Conservation (phyloP, 805 yeast genomes). For the Schwanniomyces yamadae region DNA sequence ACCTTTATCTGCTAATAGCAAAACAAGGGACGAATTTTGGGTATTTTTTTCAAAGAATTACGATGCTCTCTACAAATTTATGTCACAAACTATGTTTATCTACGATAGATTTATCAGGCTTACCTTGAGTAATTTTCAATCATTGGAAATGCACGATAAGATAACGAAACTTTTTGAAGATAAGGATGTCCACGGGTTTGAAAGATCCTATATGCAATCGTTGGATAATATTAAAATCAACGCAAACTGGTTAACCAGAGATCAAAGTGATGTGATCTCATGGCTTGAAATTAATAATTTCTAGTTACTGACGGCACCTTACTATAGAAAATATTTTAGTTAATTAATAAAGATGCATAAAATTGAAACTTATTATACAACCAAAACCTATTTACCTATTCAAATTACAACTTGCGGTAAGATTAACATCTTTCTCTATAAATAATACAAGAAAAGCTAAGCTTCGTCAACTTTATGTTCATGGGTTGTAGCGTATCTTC, state of each 20-base stretch:
- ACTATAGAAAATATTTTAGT: not conserved
- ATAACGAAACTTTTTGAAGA: slow-evolving; percentile 28
- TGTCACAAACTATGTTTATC: slow-evolving; percentile 51
- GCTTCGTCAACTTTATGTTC: slow-evolving; percentile 46
- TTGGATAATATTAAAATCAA: slow-evolving; percentile 54
- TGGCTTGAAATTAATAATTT: slow-evolving; percentile 38
- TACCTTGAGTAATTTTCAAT: slow-evolving; percentile 40
- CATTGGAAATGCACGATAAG: slow-evolving; percentile 31
- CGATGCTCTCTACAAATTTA: slow-evolving; percentile 39
- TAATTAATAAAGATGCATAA: too few relatives aligned
- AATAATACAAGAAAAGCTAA: slow-evolving; percentile 4
- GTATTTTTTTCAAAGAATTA: slow-evolving; percentile 49
- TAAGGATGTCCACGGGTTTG: slow-evolving; percentile 46
- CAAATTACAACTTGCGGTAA: too few relatives aligned
- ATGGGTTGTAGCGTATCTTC: slow-evolving; percentile 92
- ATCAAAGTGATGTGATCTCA: slow-evolving; percentile 35
- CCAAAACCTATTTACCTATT: too few relatives aligned
- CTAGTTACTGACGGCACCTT: not conserved
- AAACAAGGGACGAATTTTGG: slow-evolving; percentile 48
- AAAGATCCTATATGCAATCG: slow-evolving; percentile 55
- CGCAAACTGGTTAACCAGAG: slow-evolving; percentile 52
- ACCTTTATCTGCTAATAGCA: slow-evolving; percentile 46
- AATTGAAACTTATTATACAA: too few relatives aligned
- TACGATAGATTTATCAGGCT: slow-evolving; percentile 46
- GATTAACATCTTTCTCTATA: too few relatives aligned